Evolutionary conservation across 441 rosid genomes (phyloP), one percentile per base, ranked within the genome.

Genomic region (Bruguiera hainesii): DNA sequence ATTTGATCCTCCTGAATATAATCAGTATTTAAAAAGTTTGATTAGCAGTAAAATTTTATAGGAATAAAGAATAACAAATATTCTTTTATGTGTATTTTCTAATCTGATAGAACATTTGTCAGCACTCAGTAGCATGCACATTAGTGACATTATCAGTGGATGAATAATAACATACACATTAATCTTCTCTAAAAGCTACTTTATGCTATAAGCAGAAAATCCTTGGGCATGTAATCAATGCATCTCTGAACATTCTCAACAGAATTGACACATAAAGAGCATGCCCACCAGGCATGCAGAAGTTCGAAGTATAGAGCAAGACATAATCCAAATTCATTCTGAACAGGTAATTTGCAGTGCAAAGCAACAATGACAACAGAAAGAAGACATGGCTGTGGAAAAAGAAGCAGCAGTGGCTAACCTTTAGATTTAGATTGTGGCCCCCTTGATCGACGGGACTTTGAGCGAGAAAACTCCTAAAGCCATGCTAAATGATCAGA

Each of bases 341-440:
- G 15, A 65, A 23, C 21, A 25, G n/a, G 7, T 63, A 35, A 35
- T n/a, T 46, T 23, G 26, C 5, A 21, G 59, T 68, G 26, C 29
- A 3, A 37, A 33, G 66, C 50, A 69, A 25, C 25, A 67, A 69
- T 25, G 6, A 9, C 11, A 46, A 13, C 28, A 46, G 48, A 57
- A 10, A 30, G 56, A 59, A 51, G 25, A 61, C 26, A n/a, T 52
- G 31, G 6, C 52, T 16, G 35, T 46, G 6, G 33, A 48, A 9
- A 42, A 58, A 11, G 33, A 52, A 31, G 61, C 59, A 60, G 48
- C 48, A 60, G 30, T 18, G 49, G 46, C 79, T 76, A 66, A 88
- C 89, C 86, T 74, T 74, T 63, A 63, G 75, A 63, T 48, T 69
- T 81, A 25, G 75, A 75, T 72, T 66, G 63, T 71, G 61, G 50